Evolutionary conservation across 2,329 filamentous ascomycete genomes (phyloP), one percentile per base, ranked within the genome.

Genomic region (Monilinia aucupariae): DNA sequence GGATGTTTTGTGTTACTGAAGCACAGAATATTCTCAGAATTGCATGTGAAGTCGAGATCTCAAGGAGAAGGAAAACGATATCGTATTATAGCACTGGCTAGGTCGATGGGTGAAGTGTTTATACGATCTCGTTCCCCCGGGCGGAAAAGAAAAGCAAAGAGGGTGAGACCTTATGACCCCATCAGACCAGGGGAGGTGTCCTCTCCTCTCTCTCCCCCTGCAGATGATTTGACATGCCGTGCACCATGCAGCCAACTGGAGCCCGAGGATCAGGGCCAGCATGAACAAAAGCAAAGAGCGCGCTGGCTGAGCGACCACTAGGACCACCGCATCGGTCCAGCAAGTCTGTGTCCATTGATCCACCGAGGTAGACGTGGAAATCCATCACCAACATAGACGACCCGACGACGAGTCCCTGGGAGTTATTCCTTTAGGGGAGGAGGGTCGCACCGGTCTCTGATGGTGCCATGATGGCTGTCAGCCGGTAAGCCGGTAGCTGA

Each of bases 211-310:
- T 48, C 27, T 15, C 32, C 49, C 48, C 34, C 37, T 43, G 58
- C 12, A 34, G 59, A 22, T 55, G 50, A 55, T 39, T 61, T 48
- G 43, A 43, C 51, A 55, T 55, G 59, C 27, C 37, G 59, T 61
- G 39, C 13, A 37, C 37, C 25, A 25, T 51, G 25, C 37, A 34
- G 22, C 30, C 39, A 48, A 3, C 13, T 48, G 59, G 59, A 61
- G 50, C 50, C 50, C 50, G 59, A 61, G 50, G 37, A 61, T 48
- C 47, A 61, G 59, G 59, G 22, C 41, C 48, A 55, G 59, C 41
- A 61, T 55, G 37, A 49, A n/a, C 30, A 55, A 61, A 54, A 55
- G 50, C 17, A 61, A 61, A 55, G 48, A 32, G 30, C 17, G 48
- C 22, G 15, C 25, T 47, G n/a, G 34, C 45, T 30, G 25, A n/a